Percentiles rank a stretch among this genome's conserved stretches.
Conservation (phyloP, 371 early-diverging fungal species). For the Dichotomocladium elegans region DNA sequence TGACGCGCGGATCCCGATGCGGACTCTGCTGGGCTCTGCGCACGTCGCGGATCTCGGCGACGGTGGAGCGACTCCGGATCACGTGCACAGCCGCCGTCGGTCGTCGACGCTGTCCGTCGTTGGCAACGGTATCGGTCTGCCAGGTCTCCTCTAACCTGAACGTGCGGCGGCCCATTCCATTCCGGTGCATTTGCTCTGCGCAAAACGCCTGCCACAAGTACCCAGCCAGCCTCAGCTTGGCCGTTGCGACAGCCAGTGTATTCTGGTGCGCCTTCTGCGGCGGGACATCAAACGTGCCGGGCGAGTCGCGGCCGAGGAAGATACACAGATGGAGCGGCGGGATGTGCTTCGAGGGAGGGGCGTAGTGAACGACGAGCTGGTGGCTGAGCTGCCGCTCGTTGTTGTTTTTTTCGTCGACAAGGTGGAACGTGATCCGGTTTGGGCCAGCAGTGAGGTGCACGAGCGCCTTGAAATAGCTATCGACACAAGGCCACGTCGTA, state of each 20-base stretch:
- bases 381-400: too few relatives aligned
- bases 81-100: constrained; percentile 60
- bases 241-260: constrained; percentile 43
- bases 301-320: constrained; percentile 56
- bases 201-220: constrained; percentile 76
- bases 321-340: constrained; percentile 58
- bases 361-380: constrained; percentile 43
- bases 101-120: constrained; percentile 25
- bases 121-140: constrained; percentile 47
- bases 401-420: constrained; percentile 11
- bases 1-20: constrained; percentile 23
- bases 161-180: constrained; percentile 55
- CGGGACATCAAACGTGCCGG: constrained; percentile 57
- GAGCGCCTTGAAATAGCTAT: constrained; percentile 61
- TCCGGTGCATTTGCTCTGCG: constrained; percentile 64
- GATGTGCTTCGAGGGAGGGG: constrained; percentile 50
- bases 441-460: constrained; percentile 58
- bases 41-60: constrained; percentile 54
- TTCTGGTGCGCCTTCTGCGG: constrained; percentile 45
- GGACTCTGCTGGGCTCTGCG: constrained; percentile 58
- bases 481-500: constrained; percentile 48
- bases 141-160: constrained; percentile 62
- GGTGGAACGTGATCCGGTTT: constrained; percentile 47
- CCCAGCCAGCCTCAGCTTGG: constrained; percentile 57
- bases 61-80: constrained; percentile 42